Base-by-base conservation (phyloP, 208 protist species). In the Acanthamoeba castellanii region DNA sequence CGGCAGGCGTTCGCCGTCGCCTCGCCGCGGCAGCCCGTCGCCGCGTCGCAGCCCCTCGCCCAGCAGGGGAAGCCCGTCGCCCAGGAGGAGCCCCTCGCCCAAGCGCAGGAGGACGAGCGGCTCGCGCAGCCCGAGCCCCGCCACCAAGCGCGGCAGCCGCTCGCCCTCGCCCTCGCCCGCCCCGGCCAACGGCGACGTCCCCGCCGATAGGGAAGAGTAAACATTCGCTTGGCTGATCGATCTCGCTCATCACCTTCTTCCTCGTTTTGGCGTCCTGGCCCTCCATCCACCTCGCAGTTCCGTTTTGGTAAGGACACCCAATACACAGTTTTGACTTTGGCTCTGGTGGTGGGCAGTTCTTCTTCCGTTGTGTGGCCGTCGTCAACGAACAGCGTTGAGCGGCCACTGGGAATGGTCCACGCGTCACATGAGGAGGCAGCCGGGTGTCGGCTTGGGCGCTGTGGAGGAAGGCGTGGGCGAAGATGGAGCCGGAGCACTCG, bases 21-120 rank as follows among this genome's bases (percentile, higher is more conserved):
- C 78, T 8, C 25, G 50, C n/a, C 78, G 78, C 76, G 57, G 76
- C 30, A 76, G 68, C 34, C 32, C 68, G 0, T 76, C 68, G 68
- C 68, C 68, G 32, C 68, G 68, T 45, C 78, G 78, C 78, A 87
- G 47, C 27, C 76, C 76, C 47, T 85, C 76, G 42, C 76, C 76
- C 45, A 11, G 74, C 22, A 72, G 68, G 30, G 9, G 76, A 30
- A 85, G 76, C 76, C 42, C 76, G 1, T 85, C 76, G 76, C 76
- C 76, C 34, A 47, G 76, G 42, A 47, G 76, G 42, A 57, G 42
- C 47, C 78, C 78, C 32, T 87, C 78, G 47, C 78, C 78, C 52
- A 87, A 87, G 78, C 78, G 78, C 78, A 87, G 78, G 52, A 55
- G 78, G 50, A 87, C 78, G 78, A 87, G 78, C 78, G 78, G 16